Evolutionary conservation across 1,139 yeast species (phyloP).

Genomic region (Candida sp.): DNA sequence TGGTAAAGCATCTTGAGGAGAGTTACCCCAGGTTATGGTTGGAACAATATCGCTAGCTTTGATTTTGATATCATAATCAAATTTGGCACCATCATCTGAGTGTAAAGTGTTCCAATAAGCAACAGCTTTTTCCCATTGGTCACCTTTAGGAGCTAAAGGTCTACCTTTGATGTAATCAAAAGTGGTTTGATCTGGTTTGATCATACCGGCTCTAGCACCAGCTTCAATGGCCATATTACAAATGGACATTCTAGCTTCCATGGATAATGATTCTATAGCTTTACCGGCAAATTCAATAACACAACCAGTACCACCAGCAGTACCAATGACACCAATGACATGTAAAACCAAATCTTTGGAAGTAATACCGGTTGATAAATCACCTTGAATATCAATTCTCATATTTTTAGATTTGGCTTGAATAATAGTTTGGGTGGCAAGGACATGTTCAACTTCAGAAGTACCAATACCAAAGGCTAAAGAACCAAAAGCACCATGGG

Average conservation of each 20-base stretch:
- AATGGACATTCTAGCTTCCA: slow-evolving; percentile 99
- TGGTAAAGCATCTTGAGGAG: slow-evolving; percentile 98
- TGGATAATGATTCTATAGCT: slow-evolving; percentile 82
- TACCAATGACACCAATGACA: slow-evolving; percentile 94
- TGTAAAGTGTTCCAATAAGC: slow-evolving; percentile 85
- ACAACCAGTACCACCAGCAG: slow-evolving; percentile 99
- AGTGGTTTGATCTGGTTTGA: slow-evolving; percentile 88
- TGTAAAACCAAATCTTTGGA: slow-evolving; percentile 94
- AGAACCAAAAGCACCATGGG: slow-evolving; percentile 99
- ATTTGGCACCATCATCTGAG: slow-evolving; percentile 85
- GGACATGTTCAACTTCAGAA: slow-evolving; percentile 97
- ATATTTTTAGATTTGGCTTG: slow-evolving; percentile 95
- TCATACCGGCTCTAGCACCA: slow-evolving; percentile 99
- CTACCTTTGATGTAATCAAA: slow-evolving; percentile 87
- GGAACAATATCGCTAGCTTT: slow-evolving; percentile 86
- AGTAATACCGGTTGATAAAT: slow-evolving; percentile 81
- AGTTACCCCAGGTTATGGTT: slow-evolving; percentile 98
- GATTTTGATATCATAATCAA: slow-evolving; percentile 80
- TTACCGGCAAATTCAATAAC: slow-evolving; percentile 97
- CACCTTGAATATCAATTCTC: slow-evolving; percentile 85
- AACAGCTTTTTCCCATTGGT: slow-evolving; percentile 92
- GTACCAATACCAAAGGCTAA: slow-evolving; percentile 99
- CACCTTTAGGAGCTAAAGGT: slow-evolving; percentile 92
- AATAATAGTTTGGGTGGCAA: slow-evolving; percentile 94
- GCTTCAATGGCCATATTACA: slow-evolving; percentile 99